A percentile compares a stretch with the other conserved stretches of the same genome.
phyloP scores from a whole-genome alignment of 2,329 filamentous ascomycete genomes.

The Botrytis hyacinthi region DNA sequence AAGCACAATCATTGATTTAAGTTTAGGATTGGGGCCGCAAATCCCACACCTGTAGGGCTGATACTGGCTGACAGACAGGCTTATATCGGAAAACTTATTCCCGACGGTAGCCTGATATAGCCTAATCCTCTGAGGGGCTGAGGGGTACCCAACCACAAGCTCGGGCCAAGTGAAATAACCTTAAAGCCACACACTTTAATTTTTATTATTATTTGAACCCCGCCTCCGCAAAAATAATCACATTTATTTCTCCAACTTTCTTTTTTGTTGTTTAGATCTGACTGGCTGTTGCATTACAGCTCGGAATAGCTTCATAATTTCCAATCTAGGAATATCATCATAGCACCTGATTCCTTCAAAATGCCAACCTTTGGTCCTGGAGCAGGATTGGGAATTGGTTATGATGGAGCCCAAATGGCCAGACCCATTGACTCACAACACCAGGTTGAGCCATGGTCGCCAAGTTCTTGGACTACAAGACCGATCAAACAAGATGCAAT shows the following conservation, averaged over 20 bases:
- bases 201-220: conserved; percentile 1
- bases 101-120: conserved; percentile 1
- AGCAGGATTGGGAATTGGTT: neutral
- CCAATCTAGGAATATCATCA: neutral
- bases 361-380: conserved; percentile 8
- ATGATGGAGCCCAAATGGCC: conserved; percentile 1
- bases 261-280: neutral
- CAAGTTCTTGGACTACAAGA: conserved; percentile 71
- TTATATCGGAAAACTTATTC: neutral
- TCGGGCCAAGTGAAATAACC: neutral
- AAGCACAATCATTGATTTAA: conserved; percentile 6
- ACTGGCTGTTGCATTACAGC: neutral
- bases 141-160: neutral
- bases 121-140: neutral
- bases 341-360: neutral
- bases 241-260: neutral
- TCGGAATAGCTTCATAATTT: neutral
- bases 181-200: neutral
- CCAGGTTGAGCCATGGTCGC: conserved; percentile 48
- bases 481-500: conserved; percentile 74
- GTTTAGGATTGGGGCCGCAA: conserved; percentile 10
- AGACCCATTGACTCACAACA: neutral
- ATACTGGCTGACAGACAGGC: neutral
- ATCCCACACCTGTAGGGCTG: conserved; percentile 19
- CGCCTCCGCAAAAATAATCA: neutral